Conservation (phyloP, 2,329 filamentous ascomycete species). For the Phyllosticta citrichinensis region DNA sequence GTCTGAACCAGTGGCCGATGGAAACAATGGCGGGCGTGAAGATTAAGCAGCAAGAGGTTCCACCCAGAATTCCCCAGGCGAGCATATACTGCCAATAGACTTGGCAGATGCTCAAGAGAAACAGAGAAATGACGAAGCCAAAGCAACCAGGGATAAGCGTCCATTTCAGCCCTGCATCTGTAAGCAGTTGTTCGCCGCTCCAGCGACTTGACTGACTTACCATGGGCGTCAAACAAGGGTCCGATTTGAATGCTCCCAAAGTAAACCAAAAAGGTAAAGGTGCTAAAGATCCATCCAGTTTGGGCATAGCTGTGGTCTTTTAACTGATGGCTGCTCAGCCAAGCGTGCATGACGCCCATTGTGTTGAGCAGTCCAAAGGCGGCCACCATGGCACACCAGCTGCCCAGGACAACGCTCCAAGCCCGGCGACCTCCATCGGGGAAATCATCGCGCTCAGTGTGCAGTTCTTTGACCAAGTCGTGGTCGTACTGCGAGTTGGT, state of each 20-base stretch:
- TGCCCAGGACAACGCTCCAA: slow-evolving; percentile 35
- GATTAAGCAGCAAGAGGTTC: slow-evolving; percentile 28
- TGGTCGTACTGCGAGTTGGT: background rate
- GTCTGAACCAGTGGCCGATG: slow-evolving; percentile 32
- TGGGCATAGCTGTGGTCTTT: slow-evolving; percentile 22
- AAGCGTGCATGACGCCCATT: slow-evolving; percentile 31
- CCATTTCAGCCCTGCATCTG: slow-evolving; percentile 11
- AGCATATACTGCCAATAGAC: slow-evolving; percentile 36
- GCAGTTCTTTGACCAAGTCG: slow-evolving; percentile 2
- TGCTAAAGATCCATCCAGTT: slow-evolving; percentile 34
- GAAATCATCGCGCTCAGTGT: slow-evolving; percentile 12
- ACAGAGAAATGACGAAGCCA: slow-evolving; percentile 19
- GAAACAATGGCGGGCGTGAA: slow-evolving; percentile 26
- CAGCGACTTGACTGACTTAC: slow-evolving; percentile 10
- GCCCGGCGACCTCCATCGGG: slow-evolving; percentile 34
- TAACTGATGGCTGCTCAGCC: slow-evolving; percentile 29
- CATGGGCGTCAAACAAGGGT: slow-evolving; percentile 29
- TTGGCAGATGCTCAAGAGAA: slow-evolving; percentile 22
- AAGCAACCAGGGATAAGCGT: slow-evolving; percentile 23
- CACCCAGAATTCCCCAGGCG: slow-evolving; percentile 30
- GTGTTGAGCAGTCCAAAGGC: slow-evolving; percentile 33
- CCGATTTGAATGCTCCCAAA: slow-evolving; percentile 25
- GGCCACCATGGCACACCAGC: slow-evolving; percentile 31
- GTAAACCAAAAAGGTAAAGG: slow-evolving; percentile 32
- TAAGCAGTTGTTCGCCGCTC: too few species aligned